Evolutionary conservation across 1,284 basidiomycete species (phyloP).

Genomic region (Mycena sp.): DNA sequence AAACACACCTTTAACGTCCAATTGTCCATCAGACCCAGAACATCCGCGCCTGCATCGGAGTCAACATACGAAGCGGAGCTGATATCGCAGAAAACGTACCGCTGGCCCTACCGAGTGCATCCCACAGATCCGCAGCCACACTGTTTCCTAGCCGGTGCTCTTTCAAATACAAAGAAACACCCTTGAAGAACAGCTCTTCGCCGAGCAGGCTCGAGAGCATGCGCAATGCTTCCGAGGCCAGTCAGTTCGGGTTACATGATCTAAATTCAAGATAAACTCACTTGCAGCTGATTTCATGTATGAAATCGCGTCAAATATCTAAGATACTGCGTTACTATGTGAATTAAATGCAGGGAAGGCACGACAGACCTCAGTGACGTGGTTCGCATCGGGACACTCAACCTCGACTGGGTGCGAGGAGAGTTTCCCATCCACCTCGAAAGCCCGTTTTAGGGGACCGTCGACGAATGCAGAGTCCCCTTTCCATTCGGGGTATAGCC

Average conservation of each 20-base stretch:
- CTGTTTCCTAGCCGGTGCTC: conserved; percentile 79
- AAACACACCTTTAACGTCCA: conserved; percentile 75
- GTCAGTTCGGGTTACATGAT: too few species aligned
- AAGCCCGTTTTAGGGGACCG: conserved; percentile 55
- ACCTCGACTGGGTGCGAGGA: conserved; percentile 89
- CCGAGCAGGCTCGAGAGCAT: conserved; percentile 83
- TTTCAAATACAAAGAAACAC: conserved; percentile 84
- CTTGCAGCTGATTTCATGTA: conserved; percentile 76
- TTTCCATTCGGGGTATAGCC: conserved; percentile 69
- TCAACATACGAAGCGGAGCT: neutral
- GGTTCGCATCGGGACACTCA: conserved; percentile 75
- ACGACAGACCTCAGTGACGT: conserved; percentile 65
- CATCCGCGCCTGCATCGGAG: conserved; percentile 58
- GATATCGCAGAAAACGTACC: conserved; percentile 32
- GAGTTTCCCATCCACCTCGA: conserved; percentile 77
- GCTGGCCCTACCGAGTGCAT: conserved; percentile 75
- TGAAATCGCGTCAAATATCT: conserved; percentile 78
- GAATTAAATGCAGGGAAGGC: neutral
- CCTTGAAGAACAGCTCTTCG: conserved; percentile 77
- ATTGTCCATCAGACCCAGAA: conserved; percentile 78
- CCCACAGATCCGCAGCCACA: conserved; percentile 82
- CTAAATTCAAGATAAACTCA: conserved; percentile 31
- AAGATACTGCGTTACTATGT: conserved; percentile 7
- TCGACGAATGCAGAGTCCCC: conserved; percentile 60
- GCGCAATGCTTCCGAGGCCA: conserved; percentile 63